Conservation (phyloP, 495 filamentous ascomycete genomes). For the Podospora pseudoanserina region DNA sequence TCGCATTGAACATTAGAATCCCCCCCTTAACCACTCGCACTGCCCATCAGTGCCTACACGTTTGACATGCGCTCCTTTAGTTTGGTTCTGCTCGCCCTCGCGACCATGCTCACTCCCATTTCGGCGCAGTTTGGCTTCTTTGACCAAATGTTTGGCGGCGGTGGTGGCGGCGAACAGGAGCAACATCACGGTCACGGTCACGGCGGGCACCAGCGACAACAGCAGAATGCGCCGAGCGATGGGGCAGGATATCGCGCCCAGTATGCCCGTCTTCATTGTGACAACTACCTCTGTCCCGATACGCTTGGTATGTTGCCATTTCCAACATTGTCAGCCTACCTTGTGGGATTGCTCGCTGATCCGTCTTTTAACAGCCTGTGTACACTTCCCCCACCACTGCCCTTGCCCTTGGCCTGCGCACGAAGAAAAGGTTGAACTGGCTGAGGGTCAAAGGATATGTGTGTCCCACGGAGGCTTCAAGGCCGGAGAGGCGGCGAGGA, state of each 20-base stretch:
- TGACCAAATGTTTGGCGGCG: conserved; percentile 69
- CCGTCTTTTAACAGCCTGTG: conserved; percentile 56
- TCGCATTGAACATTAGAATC: background rate
- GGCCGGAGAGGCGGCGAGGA: conserved; percentile 67
- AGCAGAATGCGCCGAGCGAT: conserved; percentile 76
- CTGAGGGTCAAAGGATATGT: conserved; percentile 76
- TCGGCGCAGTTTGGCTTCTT: conserved; percentile 79
- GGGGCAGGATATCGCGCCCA: conserved; percentile 68
- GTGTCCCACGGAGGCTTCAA: conserved; percentile 78
- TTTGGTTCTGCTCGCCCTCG: conserved; percentile 32
- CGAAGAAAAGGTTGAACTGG: conserved; percentile 86
- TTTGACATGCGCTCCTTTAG: conserved; percentile 31
- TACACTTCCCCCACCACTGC: conserved; percentile 91
- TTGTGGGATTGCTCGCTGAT: background rate
- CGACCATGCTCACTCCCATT: conserved; percentile 23
- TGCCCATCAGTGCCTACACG: background rate
- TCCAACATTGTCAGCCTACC: background rate
- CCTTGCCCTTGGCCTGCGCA: conserved; percentile 76
- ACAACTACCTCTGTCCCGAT: conserved; percentile 86
- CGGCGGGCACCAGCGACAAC: conserved; percentile 49
- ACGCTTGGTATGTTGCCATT: conserved; percentile 55
- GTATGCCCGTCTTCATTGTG: conserved; percentile 68
- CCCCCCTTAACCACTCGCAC: too few species aligned
- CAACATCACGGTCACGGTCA: conserved; percentile 25
- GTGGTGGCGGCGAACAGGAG: conserved; percentile 22